Conservation (phyloP, 108 stramenopile genomes). For the Phaeodactylum tricornutum region DNA sequence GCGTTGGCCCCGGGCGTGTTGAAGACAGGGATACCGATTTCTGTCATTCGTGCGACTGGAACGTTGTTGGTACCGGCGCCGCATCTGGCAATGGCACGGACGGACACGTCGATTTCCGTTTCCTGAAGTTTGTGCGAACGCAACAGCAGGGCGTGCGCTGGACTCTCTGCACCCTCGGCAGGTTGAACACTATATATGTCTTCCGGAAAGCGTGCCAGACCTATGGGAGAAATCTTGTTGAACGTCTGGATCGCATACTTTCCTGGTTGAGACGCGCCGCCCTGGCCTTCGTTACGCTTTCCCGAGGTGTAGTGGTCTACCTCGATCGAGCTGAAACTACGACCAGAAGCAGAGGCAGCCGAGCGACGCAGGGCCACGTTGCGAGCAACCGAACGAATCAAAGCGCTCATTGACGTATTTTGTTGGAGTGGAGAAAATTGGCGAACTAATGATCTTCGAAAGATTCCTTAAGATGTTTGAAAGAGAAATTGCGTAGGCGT, state of each 20-base stretch:
- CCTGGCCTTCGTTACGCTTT: too few relatives aligned
- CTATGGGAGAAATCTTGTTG: slow-evolving; percentile 86
- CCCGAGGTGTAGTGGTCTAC: too few relatives aligned
- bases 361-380: too few relatives aligned
- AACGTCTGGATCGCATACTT: slow-evolving; percentile 88
- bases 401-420: too few relatives aligned
- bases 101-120: slow-evolving; percentile 32
- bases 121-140: slow-evolving; percentile 58
- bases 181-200: slow-evolving; percentile 55
- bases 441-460: too few relatives aligned
- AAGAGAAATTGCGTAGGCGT: too few relatives aligned
- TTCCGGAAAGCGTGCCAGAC: slow-evolving; percentile 50
- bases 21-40: slow-evolving; percentile 78
- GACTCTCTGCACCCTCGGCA: slow-evolving; percentile 13
- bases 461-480: too few relatives aligned
- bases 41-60: slow-evolving; percentile 62
- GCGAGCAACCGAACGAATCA: too few relatives aligned
- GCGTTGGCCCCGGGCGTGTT: slow-evolving; percentile 88
- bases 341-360: too few relatives aligned
- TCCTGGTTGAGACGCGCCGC: slow-evolving; percentile 31
- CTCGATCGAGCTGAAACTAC: background rate
- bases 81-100: slow-evolving; percentile 63
- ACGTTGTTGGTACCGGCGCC: slow-evolving; percentile 78
- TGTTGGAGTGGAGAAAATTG: too few relatives aligned
- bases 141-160: slow-evolving; percentile 52